Evolutionary conservation across 306 rosid genomes (phyloP).

Genomic region (Ochetophila trinervis): DNA sequence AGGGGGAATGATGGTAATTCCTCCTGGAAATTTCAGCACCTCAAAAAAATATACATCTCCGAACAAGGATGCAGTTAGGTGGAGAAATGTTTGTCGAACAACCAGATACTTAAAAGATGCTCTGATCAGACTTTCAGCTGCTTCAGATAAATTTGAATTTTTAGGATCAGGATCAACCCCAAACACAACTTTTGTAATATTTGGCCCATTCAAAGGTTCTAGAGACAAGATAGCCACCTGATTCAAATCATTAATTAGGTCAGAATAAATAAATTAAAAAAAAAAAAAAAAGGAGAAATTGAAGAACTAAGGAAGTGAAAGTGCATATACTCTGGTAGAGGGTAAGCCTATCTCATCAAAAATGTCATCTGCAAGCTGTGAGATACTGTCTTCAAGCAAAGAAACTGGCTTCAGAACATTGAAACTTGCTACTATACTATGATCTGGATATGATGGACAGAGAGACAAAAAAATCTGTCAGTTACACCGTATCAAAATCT

Average conservation of each 20-base stretch:
- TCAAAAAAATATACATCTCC: slow-evolving; percentile 57
- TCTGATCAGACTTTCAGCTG: slow-evolving; percentile 57
- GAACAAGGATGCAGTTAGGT: slow-evolving; percentile 54
- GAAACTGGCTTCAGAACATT: slow-evolving; percentile 45
- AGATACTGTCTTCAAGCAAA: slow-evolving; percentile 56
- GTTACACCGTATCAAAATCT: not conserved
- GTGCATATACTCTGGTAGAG: slow-evolving; percentile 48
- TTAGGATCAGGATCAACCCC: slow-evolving; percentile 50
- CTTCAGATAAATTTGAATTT: slow-evolving; percentile 38
- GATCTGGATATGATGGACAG: slow-evolving; percentile 36
- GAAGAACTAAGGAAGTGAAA: slow-evolving; percentile 6
- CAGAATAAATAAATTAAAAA: slow-evolving; percentile 13
- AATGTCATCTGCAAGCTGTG: slow-evolving; percentile 58
- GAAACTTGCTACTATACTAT: slow-evolving; percentile 77
- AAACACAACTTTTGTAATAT: slow-evolving; percentile 66
- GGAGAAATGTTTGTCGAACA: slow-evolving; percentile 38
- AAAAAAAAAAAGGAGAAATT: slow-evolving; percentile 18
- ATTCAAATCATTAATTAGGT: slow-evolving; percentile 21
- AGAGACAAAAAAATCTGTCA: slow-evolving; percentile 7
- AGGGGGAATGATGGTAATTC: slow-evolving; percentile 65
- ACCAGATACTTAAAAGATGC: slow-evolving; percentile 44
- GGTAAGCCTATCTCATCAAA: slow-evolving; percentile 56
- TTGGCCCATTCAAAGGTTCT: slow-evolving; percentile 41
- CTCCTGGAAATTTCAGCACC: slow-evolving; percentile 81
- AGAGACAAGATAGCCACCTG: slow-evolving; percentile 71